Base-by-base conservation (phyloP, 208 protist genomes). In the Phytomonas serpens region DNA sequence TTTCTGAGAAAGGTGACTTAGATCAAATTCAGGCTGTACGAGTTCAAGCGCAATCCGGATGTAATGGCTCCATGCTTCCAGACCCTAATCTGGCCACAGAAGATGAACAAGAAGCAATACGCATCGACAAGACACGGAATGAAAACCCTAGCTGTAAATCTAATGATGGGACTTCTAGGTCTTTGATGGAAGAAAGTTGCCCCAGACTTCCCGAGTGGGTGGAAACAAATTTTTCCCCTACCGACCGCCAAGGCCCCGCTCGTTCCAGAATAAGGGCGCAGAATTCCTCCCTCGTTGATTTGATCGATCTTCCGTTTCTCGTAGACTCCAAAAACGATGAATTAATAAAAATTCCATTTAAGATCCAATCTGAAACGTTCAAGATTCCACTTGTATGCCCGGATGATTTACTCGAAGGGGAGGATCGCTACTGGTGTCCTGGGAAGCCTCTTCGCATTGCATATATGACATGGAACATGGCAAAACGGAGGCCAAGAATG, bases 381-480 rank as follows among this genome's bases (percentile, higher is more conserved):
- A 62, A 73, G 4, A 79, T 95, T 16, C 90, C 90, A 2, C 52
- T 67, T 2, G 69, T 61, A 34, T 85, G 85, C 68, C 69, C 69
- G 13, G 84, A 87, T 31, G 82, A 93, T 47, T 33, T 76, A 29
- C 64, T 80, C 4, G 57, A 40, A 3, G 80, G 71, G 1, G 63
- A 77, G 57, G 80, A 78, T 30, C 75, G 75, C 66, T 42, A 73
- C 4, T 96, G 91, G 89, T 14, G 7, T 19, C 88, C 88, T 16
- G 88, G 87, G 4, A 84, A 86, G 69, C 80, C 86, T 32, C 77
- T 96, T 32, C 81, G 86, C n/a, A 76, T 96, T 27, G 69, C 84
- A 0, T 93, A 89, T 73, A 68, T 93, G 6, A 93, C 78, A 19
- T 96, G 88, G 87, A 96, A 96, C 74, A 92, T 96, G 85, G 88